A percentile compares a stretch with the other conserved stretches of the same genome.
Evolutionary conservation across 345 rosid species (phyloP).

Genomic region (Hibiscus syriacus): DNA sequence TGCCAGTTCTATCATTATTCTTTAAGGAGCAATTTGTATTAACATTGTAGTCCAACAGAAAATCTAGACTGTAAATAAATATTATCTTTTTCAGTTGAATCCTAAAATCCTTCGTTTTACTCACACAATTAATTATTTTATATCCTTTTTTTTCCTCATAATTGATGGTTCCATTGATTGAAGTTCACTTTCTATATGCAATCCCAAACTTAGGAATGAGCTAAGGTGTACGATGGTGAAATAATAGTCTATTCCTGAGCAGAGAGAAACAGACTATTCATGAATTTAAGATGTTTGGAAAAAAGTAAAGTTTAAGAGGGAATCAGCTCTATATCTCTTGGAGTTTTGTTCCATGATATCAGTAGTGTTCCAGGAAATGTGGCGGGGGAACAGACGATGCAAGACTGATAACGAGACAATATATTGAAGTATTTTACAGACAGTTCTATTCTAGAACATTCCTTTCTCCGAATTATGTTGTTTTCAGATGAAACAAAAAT

Average conservation of each 20-base stretch:
- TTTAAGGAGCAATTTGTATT: background rate
- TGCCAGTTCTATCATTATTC: background rate
- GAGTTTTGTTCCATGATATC: background rate
- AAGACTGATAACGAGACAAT: background rate
- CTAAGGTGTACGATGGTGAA: background rate
- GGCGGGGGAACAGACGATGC: background rate
- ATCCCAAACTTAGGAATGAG: background rate
- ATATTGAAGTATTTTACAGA: background rate
- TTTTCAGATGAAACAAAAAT: background rate
- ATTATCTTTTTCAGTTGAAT: background rate
- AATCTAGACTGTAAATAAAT: background rate
- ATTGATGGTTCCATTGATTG: background rate
- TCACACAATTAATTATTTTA: background rate
- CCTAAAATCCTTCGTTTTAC: background rate
- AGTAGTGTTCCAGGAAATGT: background rate
- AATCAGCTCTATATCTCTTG: background rate
- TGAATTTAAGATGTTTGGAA: background rate
- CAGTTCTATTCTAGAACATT: background rate
- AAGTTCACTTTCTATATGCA: background rate
- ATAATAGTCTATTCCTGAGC: background rate
- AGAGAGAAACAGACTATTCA: background rate
- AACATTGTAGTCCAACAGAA: background rate
- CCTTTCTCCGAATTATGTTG: background rate
- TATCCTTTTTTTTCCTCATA: background rate
- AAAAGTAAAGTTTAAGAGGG: background rate